Base-by-base conservation (phyloP, 2,329 filamentous ascomycete genomes). In the Hypomyces perniciosus region DNA sequence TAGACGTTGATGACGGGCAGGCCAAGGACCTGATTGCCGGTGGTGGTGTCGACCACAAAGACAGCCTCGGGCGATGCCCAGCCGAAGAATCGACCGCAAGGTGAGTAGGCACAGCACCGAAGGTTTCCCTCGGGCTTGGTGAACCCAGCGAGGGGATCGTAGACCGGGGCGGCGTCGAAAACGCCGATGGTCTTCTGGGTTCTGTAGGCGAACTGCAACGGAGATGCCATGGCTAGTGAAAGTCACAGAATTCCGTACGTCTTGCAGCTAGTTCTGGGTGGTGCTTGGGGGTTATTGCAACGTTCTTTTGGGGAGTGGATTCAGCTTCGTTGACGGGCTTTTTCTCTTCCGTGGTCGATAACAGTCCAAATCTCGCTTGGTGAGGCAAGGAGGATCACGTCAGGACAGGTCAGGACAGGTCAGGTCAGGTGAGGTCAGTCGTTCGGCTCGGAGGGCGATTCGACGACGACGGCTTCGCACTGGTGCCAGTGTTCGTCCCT, bases 131-230 rank as follows among this genome's bases (percentile, higher is more conserved):
- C 88, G 55, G 92, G 91, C 73, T 86, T 90, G 63, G 69, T 69
- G 70, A 97, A 96, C 63, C 87, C 92, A 65, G 88, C 75, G 65
- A 97, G 80, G 66, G 85, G 75, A 71, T 88, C 81, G 74, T 99
- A 99, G 66, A 86, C 81, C 55, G 93, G 93, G 60, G 85, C 88
- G 64, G 90, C 90, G 76, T 97, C 88, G 73, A 95, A 83, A 72
- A 97, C 79, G 65, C 91, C 91, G 76, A 99, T 91, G 71, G 85
- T 86, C 84, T 96, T 97, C 74, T 91, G 87, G 72, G 93, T 96
- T 75, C 93, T 90, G 80, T 88, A 96, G 73, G 90, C 89, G 84
- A 96, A 88, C 83, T 96, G 92, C 75, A 92, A 86, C 67, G 88
- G 84, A 78, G 79, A 85, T 71, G 89, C 88, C 90, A 96, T 96